Conservation (phyloP, 192 early-diverging fungal species). For the Coemansia sp. region DNA sequence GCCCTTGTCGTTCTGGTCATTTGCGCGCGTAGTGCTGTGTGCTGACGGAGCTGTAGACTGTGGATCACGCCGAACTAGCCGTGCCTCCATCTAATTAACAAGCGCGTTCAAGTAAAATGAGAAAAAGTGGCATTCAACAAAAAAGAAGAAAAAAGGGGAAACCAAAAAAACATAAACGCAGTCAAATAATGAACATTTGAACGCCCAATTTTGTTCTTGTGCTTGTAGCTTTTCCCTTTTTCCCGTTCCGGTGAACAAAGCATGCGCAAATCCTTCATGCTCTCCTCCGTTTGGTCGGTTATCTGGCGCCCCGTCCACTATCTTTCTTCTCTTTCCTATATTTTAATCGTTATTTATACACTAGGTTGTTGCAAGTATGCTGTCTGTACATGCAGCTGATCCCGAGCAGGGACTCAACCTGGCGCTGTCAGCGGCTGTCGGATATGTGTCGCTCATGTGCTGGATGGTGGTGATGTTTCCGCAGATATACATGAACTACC, state of each 20-base stretch:
- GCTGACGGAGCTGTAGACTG: slow-evolving; percentile 11
- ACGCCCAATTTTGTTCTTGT: not conserved
- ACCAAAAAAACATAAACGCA: not conserved
- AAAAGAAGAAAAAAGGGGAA: slow-evolving; percentile 1
- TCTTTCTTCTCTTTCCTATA: not conserved
- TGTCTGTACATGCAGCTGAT: slow-evolving; percentile 8
- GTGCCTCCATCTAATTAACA: slow-evolving; percentile 10
- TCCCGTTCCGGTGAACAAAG: no score
- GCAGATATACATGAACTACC: slow-evolving; percentile 78
- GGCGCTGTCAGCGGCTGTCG: slow-evolving; percentile 42
- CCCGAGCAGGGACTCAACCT: slow-evolving; percentile 14
- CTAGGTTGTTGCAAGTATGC: not conserved
- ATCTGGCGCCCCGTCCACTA: not conserved
- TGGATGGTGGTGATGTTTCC: slow-evolving; percentile 85
- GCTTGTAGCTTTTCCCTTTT: no score
- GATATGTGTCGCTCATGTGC: slow-evolving; percentile 68
- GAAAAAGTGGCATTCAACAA: not conserved
- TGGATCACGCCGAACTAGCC: slow-evolving; percentile 15
- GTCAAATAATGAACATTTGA: no score
- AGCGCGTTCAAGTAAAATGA: not conserved
- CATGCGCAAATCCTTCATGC: no score
- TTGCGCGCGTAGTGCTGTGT: slow-evolving; percentile 7
- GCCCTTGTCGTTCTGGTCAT: not conserved
- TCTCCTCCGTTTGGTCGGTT: no score
- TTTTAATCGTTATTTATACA: not conserved